phyloP scores from a whole-genome alignment of 441 rosid species.

The Hypseocharis bilobata region DNA sequence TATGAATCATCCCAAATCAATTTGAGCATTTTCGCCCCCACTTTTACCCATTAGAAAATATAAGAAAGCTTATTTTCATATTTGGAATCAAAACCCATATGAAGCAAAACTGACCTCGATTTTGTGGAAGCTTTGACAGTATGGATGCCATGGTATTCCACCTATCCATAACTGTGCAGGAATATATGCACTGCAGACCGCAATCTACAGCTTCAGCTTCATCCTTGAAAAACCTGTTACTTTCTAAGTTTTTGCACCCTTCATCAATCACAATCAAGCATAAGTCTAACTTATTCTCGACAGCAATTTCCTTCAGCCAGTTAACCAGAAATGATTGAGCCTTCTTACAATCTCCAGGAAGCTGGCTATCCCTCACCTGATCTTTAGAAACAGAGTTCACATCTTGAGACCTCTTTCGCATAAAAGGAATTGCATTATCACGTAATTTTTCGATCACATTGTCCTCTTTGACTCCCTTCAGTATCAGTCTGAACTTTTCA shows the following conservation, averaged over 20 bases:
- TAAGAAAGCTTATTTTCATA: constrained; percentile 3
- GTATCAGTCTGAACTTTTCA: constrained; percentile 74
- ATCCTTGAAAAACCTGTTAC: constrained; percentile 52
- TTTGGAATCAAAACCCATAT: background rate
- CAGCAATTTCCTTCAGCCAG: constrained; percentile 85
- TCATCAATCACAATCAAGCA: constrained; percentile 77
- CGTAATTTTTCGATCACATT: constrained; percentile 52
- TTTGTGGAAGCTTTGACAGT: constrained; percentile 72
- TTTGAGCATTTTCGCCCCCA: too few relatives aligned
- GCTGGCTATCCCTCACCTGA: constrained; percentile 21
- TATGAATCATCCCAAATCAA: too few relatives aligned
- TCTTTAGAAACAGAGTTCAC: constrained; percentile 22
- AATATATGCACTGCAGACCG: constrained; percentile 72
- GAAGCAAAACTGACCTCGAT: constrained; percentile 45
- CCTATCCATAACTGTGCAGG: constrained; percentile 62
- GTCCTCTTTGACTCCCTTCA: constrained; percentile 57
- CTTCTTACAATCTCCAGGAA: constrained; percentile 24
- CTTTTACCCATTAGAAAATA: background rate
- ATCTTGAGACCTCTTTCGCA: constrained; percentile 39
- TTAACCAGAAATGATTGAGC: constrained; percentile 63
- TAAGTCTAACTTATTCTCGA: constrained; percentile 59
- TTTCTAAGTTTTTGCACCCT: constrained; percentile 57
- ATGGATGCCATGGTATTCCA: constrained; percentile 78
- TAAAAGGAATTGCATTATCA: constrained; percentile 69
- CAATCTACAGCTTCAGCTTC: constrained; percentile 71